These are phyloP conservation scores for Copromyces sp. DNA, from an alignment of 495 filamentous ascomycete species.

Conservation along the genomic window DNA sequence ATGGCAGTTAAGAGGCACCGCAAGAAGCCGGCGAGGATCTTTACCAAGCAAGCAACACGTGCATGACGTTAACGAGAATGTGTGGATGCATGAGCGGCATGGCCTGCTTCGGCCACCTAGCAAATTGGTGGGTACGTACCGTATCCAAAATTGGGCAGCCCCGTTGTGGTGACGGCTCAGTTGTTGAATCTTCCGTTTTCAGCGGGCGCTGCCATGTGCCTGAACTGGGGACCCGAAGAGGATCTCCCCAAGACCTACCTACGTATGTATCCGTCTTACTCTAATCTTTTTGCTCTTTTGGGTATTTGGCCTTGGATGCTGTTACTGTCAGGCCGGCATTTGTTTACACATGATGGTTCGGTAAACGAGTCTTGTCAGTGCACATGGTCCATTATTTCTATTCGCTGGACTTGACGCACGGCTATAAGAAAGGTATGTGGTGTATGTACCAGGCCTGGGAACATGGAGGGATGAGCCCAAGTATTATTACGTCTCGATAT, in stretches of 20 bases:
- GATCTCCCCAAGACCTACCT: not conserved
- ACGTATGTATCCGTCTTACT: not conserved
- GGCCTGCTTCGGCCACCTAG: not conserved
- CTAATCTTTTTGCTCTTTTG: not conserved
- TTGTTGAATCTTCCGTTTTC: not conserved
- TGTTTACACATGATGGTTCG: not conserved
- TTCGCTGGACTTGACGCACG: not conserved
- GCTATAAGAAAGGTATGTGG: not conserved
- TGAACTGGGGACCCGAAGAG: not conserved
- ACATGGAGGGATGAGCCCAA: not conserved
- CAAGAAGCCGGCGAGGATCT: not conserved
- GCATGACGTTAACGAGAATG: not conserved
- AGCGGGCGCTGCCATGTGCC: not conserved
- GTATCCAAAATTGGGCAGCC: not conserved
- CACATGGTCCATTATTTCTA: not conserved
- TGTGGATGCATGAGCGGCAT: not conserved
- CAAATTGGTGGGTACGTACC: not conserved
- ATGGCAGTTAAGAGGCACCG: not conserved
- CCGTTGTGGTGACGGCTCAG: not conserved
- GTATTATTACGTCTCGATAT: not conserved
- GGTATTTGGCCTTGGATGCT: not conserved
- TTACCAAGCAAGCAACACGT: not conserved
- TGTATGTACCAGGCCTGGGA: not conserved
- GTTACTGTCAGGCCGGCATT: not conserved
- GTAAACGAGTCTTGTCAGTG: not conserved